phyloP scores from a whole-genome alignment of 2,329 filamentous ascomycete species.

The Paraphoma sp. region DNA sequence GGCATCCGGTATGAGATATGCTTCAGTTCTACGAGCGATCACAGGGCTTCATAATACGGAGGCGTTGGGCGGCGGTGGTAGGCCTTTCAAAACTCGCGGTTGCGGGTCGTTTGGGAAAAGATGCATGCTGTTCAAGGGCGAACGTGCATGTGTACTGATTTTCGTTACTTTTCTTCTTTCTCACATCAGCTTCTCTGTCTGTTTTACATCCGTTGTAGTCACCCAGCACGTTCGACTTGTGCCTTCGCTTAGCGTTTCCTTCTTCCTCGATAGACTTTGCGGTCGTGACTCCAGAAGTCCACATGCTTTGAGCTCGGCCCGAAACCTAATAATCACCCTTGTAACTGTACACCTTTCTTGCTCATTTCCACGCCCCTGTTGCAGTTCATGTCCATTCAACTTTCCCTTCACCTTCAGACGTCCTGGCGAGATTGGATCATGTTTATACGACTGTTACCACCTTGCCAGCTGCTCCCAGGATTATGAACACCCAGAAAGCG shows the following conservation, averaged over 20 bases:
- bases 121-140: not conserved
- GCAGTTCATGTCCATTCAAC: not conserved
- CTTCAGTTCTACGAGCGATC: not conserved
- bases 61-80: conserved; percentile 4
- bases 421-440: too few species aligned
- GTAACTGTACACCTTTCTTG: not conserved
- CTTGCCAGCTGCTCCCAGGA: not conserved
- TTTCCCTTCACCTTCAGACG: too few species aligned
- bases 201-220: not conserved
- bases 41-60: not conserved
- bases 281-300: not conserved
- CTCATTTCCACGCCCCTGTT: too few species aligned
- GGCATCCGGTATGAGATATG: too few species aligned
- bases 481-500: conserved; percentile 2
- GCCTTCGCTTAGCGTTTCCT: conserved; percentile 4
- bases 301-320: too few species aligned
- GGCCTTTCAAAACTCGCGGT: not conserved
- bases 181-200: not conserved
- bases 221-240: not conserved
- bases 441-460: not conserved
- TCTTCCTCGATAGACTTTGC: not conserved
- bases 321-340: not conserved
- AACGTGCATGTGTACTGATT: not conserved
- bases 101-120: not conserved
- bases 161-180: not conserved